phyloP scores from a whole-genome alignment of 2,329 filamentous ascomycete genomes.

The Hymenoscyphus albidus region DNA sequence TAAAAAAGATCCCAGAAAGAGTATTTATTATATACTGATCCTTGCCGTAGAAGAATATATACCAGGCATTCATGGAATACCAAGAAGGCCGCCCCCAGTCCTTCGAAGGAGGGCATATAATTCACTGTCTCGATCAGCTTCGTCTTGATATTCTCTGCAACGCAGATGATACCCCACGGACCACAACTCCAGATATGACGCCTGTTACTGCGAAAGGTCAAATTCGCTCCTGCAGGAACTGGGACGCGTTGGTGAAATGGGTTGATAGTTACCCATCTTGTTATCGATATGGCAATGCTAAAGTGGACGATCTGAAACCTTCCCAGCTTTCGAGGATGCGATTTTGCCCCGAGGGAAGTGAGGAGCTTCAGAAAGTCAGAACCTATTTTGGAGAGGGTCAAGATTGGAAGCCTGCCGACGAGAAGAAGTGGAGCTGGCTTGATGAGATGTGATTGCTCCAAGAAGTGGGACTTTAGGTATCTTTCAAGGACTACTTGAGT shows the following conservation, averaged over 20 bases:
- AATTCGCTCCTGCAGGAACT: constrained; percentile 9
- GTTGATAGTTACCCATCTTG: background rate
- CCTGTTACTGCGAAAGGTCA: constrained; percentile 5
- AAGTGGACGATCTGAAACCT: background rate
- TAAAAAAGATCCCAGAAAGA: background rate
- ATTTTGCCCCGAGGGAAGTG: constrained; percentile 1
- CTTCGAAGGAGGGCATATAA: background rate
- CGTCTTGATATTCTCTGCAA: constrained; percentile 6
- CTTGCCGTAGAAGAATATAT: constrained; percentile 4
- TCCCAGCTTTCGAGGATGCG: constrained; percentile 1
- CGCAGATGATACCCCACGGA: constrained; percentile 12
- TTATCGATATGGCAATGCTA: constrained; percentile 5
- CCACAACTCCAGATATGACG: background rate
- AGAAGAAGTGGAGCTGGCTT: constrained; percentile 1
- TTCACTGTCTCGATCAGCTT: constrained; percentile 9
- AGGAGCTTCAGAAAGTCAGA: background rate
- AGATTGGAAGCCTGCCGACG: constrained; percentile 1
- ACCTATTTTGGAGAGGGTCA: constrained; percentile 4
- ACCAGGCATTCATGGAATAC: constrained; percentile 11
- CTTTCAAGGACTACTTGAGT: background rate
- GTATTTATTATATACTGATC: too few species aligned
- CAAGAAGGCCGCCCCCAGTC: background rate
- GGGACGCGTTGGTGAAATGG: constrained; percentile 5
- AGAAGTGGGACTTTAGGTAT: background rate
- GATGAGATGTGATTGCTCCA: background rate